A percentile compares a stretch with the other conserved stretches of the same genome.
phyloP scores from a whole-genome alignment of 2,329 filamentous ascomycete genomes.

The Fonsecaea nubica region DNA sequence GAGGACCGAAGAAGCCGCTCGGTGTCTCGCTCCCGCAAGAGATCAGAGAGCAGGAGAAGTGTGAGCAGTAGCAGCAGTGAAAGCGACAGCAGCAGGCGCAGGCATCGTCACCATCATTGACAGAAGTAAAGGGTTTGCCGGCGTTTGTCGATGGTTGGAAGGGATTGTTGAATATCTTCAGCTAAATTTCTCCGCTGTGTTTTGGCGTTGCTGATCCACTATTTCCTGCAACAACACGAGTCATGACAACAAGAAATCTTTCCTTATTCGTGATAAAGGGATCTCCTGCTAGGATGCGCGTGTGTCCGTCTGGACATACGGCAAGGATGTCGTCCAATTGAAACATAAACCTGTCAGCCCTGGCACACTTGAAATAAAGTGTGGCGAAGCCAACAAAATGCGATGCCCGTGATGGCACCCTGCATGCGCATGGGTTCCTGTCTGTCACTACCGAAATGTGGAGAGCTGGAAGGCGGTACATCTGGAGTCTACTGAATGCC shows the following conservation, averaged over 20 bases:
- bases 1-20: constrained; percentile 25
- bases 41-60: constrained; percentile 27
- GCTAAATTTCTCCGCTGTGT: neutral
- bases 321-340: neutral
- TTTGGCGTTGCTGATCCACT: neutral
- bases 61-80: constrained; percentile 30
- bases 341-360: neutral
- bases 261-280: neutral
- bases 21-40: constrained; percentile 22
- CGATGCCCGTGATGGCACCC: neutral
- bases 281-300: neutral
- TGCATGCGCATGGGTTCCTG: constrained; percentile 7
- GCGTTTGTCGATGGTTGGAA: neutral
- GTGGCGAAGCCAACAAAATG: constrained; percentile 19
- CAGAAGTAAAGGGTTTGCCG: neutral
- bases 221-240: neutral
- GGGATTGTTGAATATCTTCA: neutral
- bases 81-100: constrained; percentile 33
- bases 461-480: constrained; percentile 8
- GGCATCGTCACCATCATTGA: constrained; percentile 30
- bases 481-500: constrained; percentile 7
- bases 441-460: neutral
- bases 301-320: neutral
- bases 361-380: constrained; percentile 21
- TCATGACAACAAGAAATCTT: neutral